Base-by-base conservation (phyloP, 352 stramenopile genomes). In the Phytophthora chlamydospora region DNA sequence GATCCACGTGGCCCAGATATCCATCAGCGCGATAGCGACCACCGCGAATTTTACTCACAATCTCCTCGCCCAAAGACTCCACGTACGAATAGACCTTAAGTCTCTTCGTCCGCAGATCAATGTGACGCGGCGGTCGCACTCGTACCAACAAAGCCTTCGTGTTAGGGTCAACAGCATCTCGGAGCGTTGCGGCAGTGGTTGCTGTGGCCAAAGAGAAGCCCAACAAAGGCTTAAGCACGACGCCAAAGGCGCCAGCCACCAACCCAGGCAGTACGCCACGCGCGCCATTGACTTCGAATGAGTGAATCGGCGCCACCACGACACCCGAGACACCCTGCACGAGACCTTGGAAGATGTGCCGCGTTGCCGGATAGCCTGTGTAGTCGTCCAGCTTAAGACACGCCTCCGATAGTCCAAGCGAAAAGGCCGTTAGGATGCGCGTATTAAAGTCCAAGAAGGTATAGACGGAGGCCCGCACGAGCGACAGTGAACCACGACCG, bases 71-170 rank as follows among this genome's bases (percentile, higher is more conserved):
- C n/a, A 92, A 76, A 2, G 88, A 91, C 50, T 96, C 84, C 21
- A 96, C 80, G 49, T 94, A 96, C 34, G 88, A 96, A 48, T 93
- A 96, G 2, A 90, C 76, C 43, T 92, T 96, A 5, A 96, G 71
- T 9, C 76, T 54, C 39, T 89, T 80, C 13, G 85, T 94, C n/a
- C 85, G 83, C 17, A 89, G 38, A 53, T 95, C 80, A 50, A 96
- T 94, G 59, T 92, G 79, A 3, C 88, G 84, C 34, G 88, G 88
- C 6, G 88, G 88, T 7, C 88, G 84, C 33, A 80, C 78, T 32
- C 85, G 85, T 56, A 92, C 81, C 6, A 96, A 58, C 17, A 94
- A 51, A 4, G 85, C 83, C 49, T 95, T 93, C 0, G 83, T 95
- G 51, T 94, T 91, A 0, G 79, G 81, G 35, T 92, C 81, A 32